A percentile compares a stretch with the other conserved stretches of the same genome.
Conservation (phyloP, 2,329 filamentous ascomycete species). For the Claviceps pusilla region DNA sequence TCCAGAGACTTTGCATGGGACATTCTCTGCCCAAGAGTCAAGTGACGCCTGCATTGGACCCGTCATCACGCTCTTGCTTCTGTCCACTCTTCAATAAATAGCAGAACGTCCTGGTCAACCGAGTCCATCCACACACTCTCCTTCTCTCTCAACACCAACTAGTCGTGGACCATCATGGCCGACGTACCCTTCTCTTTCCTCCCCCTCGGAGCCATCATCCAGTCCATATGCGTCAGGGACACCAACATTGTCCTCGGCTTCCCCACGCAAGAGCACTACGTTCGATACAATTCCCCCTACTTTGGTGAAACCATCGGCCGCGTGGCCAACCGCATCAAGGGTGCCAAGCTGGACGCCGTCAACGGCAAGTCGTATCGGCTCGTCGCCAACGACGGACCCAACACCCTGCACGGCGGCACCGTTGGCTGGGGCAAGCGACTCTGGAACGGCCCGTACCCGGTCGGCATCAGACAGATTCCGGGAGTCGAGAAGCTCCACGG, state of each 20-base stretch:
- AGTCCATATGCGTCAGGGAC: constrained; percentile 63
- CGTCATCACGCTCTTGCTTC: no score
- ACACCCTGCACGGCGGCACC: constrained; percentile 58
- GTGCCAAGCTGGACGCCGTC: constrained; percentile 54
- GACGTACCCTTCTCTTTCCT: constrained; percentile 48
- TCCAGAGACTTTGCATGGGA: neutral
- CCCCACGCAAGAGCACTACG: constrained; percentile 59
- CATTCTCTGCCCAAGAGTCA: no score
- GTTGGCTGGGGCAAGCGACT: constrained; percentile 69
- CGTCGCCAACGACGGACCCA: constrained; percentile 59
- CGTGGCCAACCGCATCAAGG: constrained; percentile 64
- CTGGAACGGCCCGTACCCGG: constrained; percentile 55
- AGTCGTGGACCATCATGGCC: constrained; percentile 22
- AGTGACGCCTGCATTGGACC: no score
- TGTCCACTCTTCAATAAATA: no score
- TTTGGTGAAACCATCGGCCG: constrained; percentile 92
- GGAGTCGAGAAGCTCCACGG: constrained; percentile 38
- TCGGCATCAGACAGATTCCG: constrained; percentile 35
- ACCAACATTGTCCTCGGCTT: constrained; percentile 85
- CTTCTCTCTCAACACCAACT: neutral
- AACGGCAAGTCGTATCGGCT: constrained; percentile 59
- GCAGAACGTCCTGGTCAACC: no score
- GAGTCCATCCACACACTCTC: no score
- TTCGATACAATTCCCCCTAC: constrained; percentile 57
- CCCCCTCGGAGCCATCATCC: constrained; percentile 63